phyloP scores from a whole-genome alignment of 257 asterid species.

The Avicennia marina region DNA sequence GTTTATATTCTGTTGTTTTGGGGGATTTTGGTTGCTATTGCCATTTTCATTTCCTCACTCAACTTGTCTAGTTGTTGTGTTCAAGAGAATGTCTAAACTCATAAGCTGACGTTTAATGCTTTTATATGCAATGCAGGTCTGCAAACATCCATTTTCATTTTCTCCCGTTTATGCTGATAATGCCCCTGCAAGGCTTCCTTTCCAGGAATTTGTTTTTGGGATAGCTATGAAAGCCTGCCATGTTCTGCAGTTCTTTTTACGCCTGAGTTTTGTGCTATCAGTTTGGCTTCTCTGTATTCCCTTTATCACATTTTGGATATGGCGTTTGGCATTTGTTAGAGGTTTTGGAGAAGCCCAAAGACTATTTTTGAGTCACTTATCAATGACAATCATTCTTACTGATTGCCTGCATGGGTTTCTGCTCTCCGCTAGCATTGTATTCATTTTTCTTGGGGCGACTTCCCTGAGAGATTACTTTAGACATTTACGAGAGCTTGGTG shows the following conservation, averaged over 20 bases:
- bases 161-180: constrained; percentile 94
- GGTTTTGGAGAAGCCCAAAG: constrained; percentile 87
- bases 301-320: constrained; percentile 95
- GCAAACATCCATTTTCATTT: constrained; percentile 93
- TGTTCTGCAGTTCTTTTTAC: constrained; percentile 79
- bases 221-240: constrained; percentile 92
- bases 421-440: constrained; percentile 92
- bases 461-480: constrained; percentile 94
- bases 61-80: too few relatives aligned
- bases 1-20: too few relatives aligned
- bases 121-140: constrained; percentile 54
- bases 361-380: constrained; percentile 79
- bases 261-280: constrained; percentile 88
- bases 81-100: not conserved
- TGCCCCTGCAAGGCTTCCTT: constrained; percentile 91
- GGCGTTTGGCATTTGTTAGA: constrained; percentile 93
- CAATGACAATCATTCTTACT: constrained; percentile 73
- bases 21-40: too few relatives aligned
- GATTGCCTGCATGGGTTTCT: constrained; percentile 97
- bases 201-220: constrained; percentile 81
- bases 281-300: constrained; percentile 98
- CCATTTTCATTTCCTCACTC: too few relatives aligned
- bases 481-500: constrained; percentile 89
- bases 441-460: constrained; percentile 97
- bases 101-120: not conserved